phyloP scores from a whole-genome alignment of 2,329 filamentous ascomycete genomes.

The Geosmithia morbida region DNA sequence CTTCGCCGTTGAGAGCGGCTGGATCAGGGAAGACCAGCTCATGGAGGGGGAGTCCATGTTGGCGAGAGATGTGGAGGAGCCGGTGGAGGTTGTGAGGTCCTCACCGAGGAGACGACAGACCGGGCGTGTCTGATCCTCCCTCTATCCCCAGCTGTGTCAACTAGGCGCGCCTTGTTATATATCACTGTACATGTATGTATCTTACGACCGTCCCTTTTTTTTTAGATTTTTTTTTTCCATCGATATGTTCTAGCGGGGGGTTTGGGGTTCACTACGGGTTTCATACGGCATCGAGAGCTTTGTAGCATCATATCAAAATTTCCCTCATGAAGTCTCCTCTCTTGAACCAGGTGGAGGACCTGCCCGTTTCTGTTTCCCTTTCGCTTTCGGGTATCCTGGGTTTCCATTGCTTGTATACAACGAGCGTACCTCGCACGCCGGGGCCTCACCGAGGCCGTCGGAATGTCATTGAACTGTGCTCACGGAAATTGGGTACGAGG shows the following conservation, averaged over 20 bases:
- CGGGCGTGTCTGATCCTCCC: not conserved
- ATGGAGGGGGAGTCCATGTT: conserved; percentile 21
- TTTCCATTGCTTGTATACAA: too few relatives aligned
- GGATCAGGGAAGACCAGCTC: conserved; percentile 39
- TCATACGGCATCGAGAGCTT: too few relatives aligned
- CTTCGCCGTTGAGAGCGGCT: conserved; percentile 42
- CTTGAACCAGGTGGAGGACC: too few relatives aligned
- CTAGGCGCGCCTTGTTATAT: not conserved
- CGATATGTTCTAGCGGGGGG: not conserved
- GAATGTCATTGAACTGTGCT: too few relatives aligned
- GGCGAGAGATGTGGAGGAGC: conserved; percentile 15
- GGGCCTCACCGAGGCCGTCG: too few relatives aligned
- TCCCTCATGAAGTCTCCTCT: too few relatives aligned
- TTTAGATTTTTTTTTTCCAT: not conserved
- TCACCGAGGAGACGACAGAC: conserved; percentile 7
- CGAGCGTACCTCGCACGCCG: too few relatives aligned
- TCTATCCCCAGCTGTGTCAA: not conserved
- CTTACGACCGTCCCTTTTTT: not conserved
- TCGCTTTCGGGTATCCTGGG: too few relatives aligned
- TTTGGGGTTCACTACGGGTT: not conserved
- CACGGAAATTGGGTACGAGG: too few relatives aligned
- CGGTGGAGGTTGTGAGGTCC: conserved; percentile 10
- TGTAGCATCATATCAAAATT: too few relatives aligned
- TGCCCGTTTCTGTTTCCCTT: too few relatives aligned
- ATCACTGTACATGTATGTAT: not conserved